A percentile compares a stretch with the other conserved stretches of the same genome.
These are phyloP conservation scores for Termitomyces sp. DNA, from an alignment of 768 basidiomycete genomes.

Conservation along the genomic window DNA sequence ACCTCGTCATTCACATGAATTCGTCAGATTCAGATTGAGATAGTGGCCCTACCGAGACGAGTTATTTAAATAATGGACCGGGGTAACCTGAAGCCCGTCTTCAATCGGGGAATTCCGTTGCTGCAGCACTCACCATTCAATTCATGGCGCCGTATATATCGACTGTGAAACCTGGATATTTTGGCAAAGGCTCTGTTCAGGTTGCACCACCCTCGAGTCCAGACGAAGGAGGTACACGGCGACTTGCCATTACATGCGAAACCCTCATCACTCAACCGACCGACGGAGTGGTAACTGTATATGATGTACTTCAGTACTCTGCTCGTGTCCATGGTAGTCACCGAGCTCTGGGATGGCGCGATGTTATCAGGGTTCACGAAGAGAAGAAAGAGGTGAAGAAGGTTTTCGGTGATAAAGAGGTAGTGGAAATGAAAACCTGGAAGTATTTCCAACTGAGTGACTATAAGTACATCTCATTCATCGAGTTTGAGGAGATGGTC, in stretches of 20 bases:
- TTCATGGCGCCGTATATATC: constrained; percentile 15
- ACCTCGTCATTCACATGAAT: background rate
- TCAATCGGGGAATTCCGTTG: background rate
- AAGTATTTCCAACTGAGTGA: constrained; percentile 90
- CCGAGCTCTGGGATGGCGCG: constrained; percentile 78
- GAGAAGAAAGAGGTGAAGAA: constrained; percentile 91
- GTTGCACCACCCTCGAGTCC: constrained; percentile 34
- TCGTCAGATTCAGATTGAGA: background rate
- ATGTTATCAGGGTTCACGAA: constrained; percentile 64
- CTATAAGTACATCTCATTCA: constrained; percentile 77
- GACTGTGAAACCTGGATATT: constrained; percentile 43
- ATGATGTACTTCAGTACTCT: constrained; percentile 74
- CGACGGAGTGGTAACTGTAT: constrained; percentile 76
- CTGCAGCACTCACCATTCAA: background rate
- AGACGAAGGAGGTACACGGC: constrained; percentile 56
- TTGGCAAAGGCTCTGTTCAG: constrained; percentile 64
- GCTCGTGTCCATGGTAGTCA: constrained; percentile 72
- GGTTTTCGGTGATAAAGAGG: constrained; percentile 75
- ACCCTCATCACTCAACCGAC: constrained; percentile 60
- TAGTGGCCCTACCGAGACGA: background rate
- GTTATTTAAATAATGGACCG: background rate
- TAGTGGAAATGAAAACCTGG: constrained; percentile 91
- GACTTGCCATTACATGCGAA: constrained; percentile 54
- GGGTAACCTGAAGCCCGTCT: background rate
- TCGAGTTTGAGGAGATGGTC: constrained; percentile 65